Percentiles rank a stretch among this genome's conserved stretches.
These are phyloP conservation scores for Sideroxylon spinosum DNA, from an alignment of 179 eudicot species.

Conservation along the genomic window DNA sequence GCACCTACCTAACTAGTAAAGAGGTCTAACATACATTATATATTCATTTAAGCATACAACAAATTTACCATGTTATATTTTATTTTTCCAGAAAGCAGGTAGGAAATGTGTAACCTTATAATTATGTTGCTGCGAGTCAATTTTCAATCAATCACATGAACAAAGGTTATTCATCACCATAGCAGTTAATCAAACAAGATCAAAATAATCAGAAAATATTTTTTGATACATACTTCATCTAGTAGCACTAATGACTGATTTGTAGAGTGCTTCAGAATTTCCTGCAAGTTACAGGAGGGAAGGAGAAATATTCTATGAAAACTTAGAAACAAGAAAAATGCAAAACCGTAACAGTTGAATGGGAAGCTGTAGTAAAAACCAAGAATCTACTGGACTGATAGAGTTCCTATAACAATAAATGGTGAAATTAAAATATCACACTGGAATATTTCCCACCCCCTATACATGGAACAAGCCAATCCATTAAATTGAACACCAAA, in stretches of 20 bases:
- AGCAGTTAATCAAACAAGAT: neutral
- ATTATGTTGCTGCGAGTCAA: neutral
- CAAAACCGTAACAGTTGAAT: neutral
- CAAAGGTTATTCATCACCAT: neutral
- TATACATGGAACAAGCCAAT: neutral
- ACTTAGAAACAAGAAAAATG: neutral
- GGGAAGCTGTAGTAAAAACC: neutral
- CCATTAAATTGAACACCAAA: neutral
- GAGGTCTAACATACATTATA: slow-evolving; percentile 1
- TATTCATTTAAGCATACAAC: neutral
- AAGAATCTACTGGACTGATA: neutral
- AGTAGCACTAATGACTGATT: slow-evolving; percentile 75
- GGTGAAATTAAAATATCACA: neutral
- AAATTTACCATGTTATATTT: neutral
- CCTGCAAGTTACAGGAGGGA: slow-evolving; percentile 43
- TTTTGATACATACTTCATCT: slow-evolving; percentile 68
- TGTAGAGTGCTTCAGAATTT: slow-evolving; percentile 66
- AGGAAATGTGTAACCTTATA: neutral
- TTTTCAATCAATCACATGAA: neutral
- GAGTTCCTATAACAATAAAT: neutral
- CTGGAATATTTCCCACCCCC: neutral
- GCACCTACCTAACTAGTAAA: slow-evolving; percentile 69
- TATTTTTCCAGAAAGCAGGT: neutral
- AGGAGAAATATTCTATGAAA: slow-evolving; percentile 9
- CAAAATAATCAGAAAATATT: neutral